Conservation (phyloP, 371 early-diverging fungal species). For the Rhizopus stolonifer region DNA sequence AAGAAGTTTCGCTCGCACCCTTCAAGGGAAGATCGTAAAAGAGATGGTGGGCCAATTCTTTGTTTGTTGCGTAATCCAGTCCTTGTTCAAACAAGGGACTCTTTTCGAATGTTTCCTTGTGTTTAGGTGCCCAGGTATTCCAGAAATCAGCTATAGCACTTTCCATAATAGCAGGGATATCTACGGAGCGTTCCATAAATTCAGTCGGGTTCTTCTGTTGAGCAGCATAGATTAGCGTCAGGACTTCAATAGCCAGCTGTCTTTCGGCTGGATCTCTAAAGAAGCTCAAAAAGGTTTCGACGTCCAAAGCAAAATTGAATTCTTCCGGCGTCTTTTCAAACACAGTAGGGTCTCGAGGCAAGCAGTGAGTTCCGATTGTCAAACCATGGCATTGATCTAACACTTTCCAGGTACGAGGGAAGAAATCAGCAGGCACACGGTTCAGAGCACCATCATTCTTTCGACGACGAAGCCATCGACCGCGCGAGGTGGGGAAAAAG, state of each 20-base stretch:
- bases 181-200: conserved; percentile 53
- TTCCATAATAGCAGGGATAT: conserved; percentile 62
- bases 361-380: conserved; percentile 52
- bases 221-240: conserved; percentile 63
- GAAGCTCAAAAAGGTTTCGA: conserved; percentile 69
- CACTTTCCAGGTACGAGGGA: conserved; percentile 75
- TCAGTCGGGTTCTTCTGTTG: conserved; percentile 65
- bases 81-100: conserved; percentile 28
- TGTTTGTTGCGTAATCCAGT: conserved; percentile 60
- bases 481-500: conserved; percentile 65
- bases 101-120: conserved; percentile 26
- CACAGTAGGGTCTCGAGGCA: conserved; percentile 82
- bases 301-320: conserved; percentile 74
- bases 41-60: conserved; percentile 63
- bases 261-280: conserved; percentile 85
- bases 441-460: conserved; percentile 87
- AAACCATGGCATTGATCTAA: conserved; percentile 60
- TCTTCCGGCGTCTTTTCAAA: conserved; percentile 87
- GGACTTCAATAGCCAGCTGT: conserved; percentile 74
- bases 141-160: conserved; percentile 71
- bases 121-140: conserved; percentile 62
- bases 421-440: conserved; percentile 78
- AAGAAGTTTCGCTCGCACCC: conserved; percentile 63
- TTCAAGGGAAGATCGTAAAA: conserved; percentile 82
- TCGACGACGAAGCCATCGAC: conserved; percentile 77